Conservation (phyloP, 177 flowering plant species). For the Vitis hybrid region DNA sequence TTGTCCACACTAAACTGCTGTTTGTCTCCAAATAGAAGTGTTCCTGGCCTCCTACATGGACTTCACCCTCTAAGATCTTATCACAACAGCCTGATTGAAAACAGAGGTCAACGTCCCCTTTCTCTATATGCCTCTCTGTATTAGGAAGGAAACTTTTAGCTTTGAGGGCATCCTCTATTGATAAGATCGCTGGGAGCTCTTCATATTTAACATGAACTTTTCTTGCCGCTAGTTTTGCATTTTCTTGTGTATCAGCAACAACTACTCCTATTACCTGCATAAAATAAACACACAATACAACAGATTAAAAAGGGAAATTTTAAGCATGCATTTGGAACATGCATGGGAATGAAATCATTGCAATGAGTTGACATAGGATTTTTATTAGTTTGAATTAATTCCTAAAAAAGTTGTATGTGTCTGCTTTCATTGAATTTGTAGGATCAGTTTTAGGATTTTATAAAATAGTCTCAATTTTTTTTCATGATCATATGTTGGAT, state of each 20-base stretch:
- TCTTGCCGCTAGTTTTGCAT: constrained; percentile 79
- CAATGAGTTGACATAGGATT: no score
- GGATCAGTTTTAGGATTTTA: neutral
- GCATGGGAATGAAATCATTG: neutral
- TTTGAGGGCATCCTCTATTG: constrained; percentile 73
- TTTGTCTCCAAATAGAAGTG: constrained; percentile 94
- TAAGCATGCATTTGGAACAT: neutral
- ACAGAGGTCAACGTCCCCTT: constrained; percentile 84
- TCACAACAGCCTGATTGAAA: constrained; percentile 70
- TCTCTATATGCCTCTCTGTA: constrained; percentile 54
- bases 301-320: neutral
- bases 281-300: neutral
- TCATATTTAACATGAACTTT: constrained; percentile 74
- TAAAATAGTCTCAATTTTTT: neutral
- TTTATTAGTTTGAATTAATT: neutral
- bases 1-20: constrained; percentile 74
- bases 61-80: constrained; percentile 80
- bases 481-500: neutral
- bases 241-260: constrained; percentile 94
- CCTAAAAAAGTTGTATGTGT: neutral
- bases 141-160: constrained; percentile 71
- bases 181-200: constrained; percentile 77
- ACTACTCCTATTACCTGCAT: constrained; percentile 81
- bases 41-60: constrained; percentile 90
- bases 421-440: neutral